Percentiles rank a stretch among this genome's conserved stretches.
Conservation (phyloP, 768 basidiomycete species). For the Amanita brunnescens region DNA sequence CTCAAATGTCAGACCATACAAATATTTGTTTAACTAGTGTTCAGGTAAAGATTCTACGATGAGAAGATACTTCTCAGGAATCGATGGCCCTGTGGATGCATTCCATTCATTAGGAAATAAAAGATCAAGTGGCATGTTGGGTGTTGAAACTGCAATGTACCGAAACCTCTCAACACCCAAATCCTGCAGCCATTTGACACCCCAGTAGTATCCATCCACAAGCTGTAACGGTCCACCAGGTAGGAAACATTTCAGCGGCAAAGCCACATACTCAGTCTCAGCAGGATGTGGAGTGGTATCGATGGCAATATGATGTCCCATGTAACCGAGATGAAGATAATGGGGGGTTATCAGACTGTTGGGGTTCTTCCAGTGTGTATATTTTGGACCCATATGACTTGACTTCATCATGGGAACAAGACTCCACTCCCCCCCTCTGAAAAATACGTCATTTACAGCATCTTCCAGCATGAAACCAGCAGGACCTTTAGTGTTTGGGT, state of each 20-base stretch:
- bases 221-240: conserved; percentile 6
- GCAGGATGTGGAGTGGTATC: conserved; percentile 5
- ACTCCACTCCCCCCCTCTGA: conserved; percentile 11
- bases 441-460: conserved; percentile 11
- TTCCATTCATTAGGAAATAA: conserved; percentile 10
- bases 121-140: conserved; percentile 8
- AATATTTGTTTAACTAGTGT: conserved; percentile 2
- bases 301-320: conserved; percentile 10
- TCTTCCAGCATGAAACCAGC: conserved; percentile 13
- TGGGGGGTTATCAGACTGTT: conserved; percentile 1
- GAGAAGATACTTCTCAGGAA: conserved; percentile 9
- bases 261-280: conserved; percentile 6
- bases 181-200: conserved; percentile 6
- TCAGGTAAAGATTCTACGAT: conserved; percentile 6
- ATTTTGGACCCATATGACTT: conserved; percentile 6
- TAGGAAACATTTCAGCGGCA: conserved; percentile 8
- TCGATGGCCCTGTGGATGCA: conserved; percentile 4
- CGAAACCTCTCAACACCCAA: conserved; percentile 7
- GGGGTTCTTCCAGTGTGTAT: conserved; percentile 9
- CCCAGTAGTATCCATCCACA: conserved; percentile 11
- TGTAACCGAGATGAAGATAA: conserved; percentile 2
- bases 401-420: conserved; percentile 9
- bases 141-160: conserved; percentile 7
- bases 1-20: background rate
- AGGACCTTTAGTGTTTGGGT: conserved; percentile 5